These are phyloP conservation scores for Trifolium fragiferum DNA, from an alignment of 306 rosid genomes.

Conservation along the genomic window DNA sequence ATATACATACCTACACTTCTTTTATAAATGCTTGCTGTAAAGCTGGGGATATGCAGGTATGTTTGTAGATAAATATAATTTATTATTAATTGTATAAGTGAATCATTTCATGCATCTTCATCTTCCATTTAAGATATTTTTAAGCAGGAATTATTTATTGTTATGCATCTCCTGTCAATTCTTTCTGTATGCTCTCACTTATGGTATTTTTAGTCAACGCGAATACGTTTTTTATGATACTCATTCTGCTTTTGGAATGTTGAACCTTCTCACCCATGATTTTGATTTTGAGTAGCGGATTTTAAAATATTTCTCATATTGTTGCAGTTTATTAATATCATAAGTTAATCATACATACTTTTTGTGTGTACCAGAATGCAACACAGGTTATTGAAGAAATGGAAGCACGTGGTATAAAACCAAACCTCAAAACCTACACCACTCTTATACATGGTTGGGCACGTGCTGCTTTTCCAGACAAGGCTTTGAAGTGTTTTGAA, in stretches of 20 bases:
- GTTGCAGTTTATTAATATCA: constrained; percentile 27
- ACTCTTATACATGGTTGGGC: constrained; percentile 95
- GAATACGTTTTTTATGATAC: constrained; percentile 7
- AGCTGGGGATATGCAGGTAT: constrained; percentile 96
- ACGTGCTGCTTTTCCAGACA: constrained; percentile 93
- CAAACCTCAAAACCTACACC: constrained; percentile 89
- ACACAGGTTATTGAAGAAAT: constrained; percentile 69
- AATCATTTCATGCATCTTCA: constrained; percentile 1
- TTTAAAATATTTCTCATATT: constrained; percentile 4
- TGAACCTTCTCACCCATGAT: constrained; percentile 15
- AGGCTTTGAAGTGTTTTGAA: constrained; percentile 78
- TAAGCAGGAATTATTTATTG: background rate
- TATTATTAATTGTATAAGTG: constrained; percentile 3
- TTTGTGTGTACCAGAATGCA: constrained; percentile 65
- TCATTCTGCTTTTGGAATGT: background rate
- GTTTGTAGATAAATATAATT: constrained; percentile 33
- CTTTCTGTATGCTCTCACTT: background rate
- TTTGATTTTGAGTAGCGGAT: constrained; percentile 18
- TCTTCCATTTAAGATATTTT: constrained; percentile 5
- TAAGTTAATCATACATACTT: background rate
- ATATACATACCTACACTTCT: constrained; percentile 92
- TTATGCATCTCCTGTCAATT: constrained; percentile 21
- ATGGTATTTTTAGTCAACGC: background rate
- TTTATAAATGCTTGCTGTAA: constrained; percentile 92
- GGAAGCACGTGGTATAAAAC: constrained; percentile 78